Conservation (phyloP, 495 filamentous ascomycete genomes). For the Tuber magnatum region DNA sequence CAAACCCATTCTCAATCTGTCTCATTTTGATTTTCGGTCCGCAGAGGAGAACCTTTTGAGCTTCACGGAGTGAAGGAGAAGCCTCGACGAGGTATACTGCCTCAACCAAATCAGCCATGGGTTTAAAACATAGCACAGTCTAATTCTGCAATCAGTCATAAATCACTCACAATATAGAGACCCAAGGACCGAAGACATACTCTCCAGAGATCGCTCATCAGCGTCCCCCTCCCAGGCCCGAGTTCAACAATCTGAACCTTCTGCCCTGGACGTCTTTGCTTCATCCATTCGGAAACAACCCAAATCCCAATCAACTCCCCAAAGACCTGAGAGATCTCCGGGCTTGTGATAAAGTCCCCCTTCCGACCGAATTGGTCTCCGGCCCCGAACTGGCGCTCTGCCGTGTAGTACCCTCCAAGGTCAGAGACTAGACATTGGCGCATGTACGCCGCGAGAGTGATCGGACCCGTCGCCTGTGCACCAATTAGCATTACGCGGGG, state of each 20-base stretch:
- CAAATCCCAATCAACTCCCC: constrained; percentile 90
- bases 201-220: constrained; percentile 94
- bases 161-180: constrained; percentile 5
- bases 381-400: constrained; percentile 52
- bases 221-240: constrained; percentile 85
- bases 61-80: constrained; percentile 62
- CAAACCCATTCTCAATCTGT: constrained; percentile 65
- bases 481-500: constrained; percentile 11
- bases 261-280: constrained; percentile 62
- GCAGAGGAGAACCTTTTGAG: constrained; percentile 79
- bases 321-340: constrained; percentile 95
- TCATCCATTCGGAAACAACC: constrained; percentile 93
- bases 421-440: constrained; percentile 92
- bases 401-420: constrained; percentile 90
- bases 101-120: constrained; percentile 68
- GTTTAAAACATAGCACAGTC: constrained; percentile 42
- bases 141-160: neutral
- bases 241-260: constrained; percentile 86
- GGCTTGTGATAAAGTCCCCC: constrained; percentile 93
- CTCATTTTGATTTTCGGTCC: constrained; percentile 60
- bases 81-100: constrained; percentile 87
- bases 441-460: constrained; percentile 91
- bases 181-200: constrained; percentile 47
- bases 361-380: constrained; percentile 76
- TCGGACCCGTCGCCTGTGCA: constrained; percentile 67